Evolutionary conservation across 371 early-diverging fungal genomes (phyloP).

Genomic region (Fennellomyces sp.): DNA sequence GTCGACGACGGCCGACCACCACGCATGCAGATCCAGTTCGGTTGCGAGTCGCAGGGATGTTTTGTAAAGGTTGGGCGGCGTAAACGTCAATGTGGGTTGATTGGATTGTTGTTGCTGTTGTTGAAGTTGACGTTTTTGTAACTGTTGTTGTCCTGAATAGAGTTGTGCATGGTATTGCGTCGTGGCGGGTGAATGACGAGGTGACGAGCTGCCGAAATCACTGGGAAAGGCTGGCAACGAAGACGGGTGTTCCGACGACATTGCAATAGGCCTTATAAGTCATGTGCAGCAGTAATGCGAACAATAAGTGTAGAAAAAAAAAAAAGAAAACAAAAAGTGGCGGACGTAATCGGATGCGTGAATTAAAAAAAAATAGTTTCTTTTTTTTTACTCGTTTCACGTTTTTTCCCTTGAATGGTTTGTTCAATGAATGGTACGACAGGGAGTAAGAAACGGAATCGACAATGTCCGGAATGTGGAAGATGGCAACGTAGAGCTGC

Average conservation of each 20-base stretch:
- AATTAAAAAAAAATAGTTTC: too few species aligned
- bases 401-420: too few species aligned
- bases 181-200: conserved; percentile 26
- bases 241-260: conserved; percentile 18
- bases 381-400: too few species aligned
- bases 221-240: conserved; percentile 7
- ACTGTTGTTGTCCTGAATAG: conserved; percentile 41
- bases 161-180: conserved; percentile 54
- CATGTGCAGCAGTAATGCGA: conserved; percentile 4
- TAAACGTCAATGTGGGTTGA: conserved; percentile 30
- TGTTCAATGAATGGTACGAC: too few species aligned
- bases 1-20: conserved; percentile 48
- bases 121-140: conserved; percentile 35
- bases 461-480: too few species aligned
- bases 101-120: conserved; percentile 21
- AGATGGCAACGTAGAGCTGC: too few species aligned
- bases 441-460: too few species aligned
- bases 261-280: not conserved
- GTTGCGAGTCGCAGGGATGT: conserved; percentile 43
- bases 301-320: too few species aligned
- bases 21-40: conserved; percentile 47
- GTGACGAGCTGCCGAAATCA: not conserved
- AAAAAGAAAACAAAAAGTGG: too few species aligned
- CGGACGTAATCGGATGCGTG: too few species aligned
- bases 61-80: conserved; percentile 50